Evolutionary conservation across 768 basidiomycete genomes (phyloP).

Genomic region (Pilatotrama ljubarskyi): DNA sequence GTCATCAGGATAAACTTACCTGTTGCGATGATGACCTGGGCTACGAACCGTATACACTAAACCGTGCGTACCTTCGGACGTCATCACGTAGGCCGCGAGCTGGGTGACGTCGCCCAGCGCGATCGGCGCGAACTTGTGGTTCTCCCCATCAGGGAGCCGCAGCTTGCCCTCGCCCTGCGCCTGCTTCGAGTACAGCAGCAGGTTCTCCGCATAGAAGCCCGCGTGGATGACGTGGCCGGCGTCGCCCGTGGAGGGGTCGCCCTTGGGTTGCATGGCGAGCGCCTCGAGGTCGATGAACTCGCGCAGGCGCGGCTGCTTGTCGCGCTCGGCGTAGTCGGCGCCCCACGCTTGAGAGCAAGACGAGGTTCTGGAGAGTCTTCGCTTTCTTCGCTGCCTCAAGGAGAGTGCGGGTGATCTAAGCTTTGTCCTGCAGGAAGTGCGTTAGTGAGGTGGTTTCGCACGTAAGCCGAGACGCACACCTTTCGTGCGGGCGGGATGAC

Average conservation of each 20-base stretch:
- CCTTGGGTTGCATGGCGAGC: conserved; percentile 30
- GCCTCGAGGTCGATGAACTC: conserved; percentile 36
- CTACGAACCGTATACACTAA: conserved; percentile 31
- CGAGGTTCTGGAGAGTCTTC: conserved; percentile 25
- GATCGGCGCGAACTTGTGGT: conserved; percentile 32
- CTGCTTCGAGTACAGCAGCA: conserved; percentile 32
- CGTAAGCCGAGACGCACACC: background rate
- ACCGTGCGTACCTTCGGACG: conserved; percentile 32
- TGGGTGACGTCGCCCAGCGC: conserved; percentile 34
- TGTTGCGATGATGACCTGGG: conserved; percentile 32
- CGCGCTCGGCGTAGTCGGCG: conserved; percentile 33
- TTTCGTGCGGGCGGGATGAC: conserved; percentile 32
- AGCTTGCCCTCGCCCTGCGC: conserved; percentile 29
- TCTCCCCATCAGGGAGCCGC: conserved; percentile 29
- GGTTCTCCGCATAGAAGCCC: conserved; percentile 35
- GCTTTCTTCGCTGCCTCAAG: conserved; percentile 27
- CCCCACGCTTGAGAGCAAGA: conserved; percentile 29
- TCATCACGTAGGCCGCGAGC: conserved; percentile 29
- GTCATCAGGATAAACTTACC: conserved; percentile 12
- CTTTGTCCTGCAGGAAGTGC: conserved; percentile 23
- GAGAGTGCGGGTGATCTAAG: conserved; percentile 24
- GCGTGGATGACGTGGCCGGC: conserved; percentile 34
- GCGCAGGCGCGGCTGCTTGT: conserved; percentile 33
- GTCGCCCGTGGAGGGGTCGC: conserved; percentile 23
- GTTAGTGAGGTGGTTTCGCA: no score